These are phyloP conservation scores for Dothistroma septosporum DNA, from an alignment of 2,329 filamentous ascomycete species.

Conservation along the genomic window DNA sequence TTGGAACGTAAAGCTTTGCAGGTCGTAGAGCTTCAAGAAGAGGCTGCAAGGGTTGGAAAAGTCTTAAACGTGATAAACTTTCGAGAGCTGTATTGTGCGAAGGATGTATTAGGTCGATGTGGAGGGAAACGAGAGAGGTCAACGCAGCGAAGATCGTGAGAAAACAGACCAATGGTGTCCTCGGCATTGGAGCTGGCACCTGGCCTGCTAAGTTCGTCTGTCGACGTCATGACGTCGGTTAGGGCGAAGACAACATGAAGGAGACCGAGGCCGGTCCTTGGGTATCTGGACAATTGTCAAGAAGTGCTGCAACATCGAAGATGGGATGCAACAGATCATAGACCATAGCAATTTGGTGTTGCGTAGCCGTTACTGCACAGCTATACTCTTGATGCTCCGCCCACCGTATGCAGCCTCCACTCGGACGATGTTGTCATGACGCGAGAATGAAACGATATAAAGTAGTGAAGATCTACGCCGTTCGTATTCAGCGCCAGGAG, in stretches of 20 bases:
- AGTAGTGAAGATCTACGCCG: background rate
- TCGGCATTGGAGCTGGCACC: slow-evolving; percentile 1
- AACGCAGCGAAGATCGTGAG: slow-evolving; percentile 2
- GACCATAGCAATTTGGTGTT: background rate
- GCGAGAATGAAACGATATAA: background rate
- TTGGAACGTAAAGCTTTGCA: background rate
- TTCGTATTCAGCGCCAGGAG: background rate
- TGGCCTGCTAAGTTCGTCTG: background rate
- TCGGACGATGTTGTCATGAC: background rate
- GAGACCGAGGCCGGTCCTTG: background rate
- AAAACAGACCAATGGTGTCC: slow-evolving; percentile 3
- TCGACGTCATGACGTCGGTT: background rate
- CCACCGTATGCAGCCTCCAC: background rate
- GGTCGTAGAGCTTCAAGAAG: background rate
- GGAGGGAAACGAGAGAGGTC: background rate
- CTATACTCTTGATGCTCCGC: background rate
- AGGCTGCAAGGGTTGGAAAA: background rate
- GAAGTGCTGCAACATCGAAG: background rate
- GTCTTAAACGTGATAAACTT: background rate
- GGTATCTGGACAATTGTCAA: background rate
- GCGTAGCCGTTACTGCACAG: too few relatives aligned
- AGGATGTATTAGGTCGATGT: background rate
- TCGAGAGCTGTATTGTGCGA: background rate
- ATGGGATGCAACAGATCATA: background rate
- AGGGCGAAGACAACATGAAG: background rate